Evolutionary conservation across 257 asterid species (phyloP), one percentile per base, ranked within the genome.

Genomic region (Nicotiana attenuata): DNA sequence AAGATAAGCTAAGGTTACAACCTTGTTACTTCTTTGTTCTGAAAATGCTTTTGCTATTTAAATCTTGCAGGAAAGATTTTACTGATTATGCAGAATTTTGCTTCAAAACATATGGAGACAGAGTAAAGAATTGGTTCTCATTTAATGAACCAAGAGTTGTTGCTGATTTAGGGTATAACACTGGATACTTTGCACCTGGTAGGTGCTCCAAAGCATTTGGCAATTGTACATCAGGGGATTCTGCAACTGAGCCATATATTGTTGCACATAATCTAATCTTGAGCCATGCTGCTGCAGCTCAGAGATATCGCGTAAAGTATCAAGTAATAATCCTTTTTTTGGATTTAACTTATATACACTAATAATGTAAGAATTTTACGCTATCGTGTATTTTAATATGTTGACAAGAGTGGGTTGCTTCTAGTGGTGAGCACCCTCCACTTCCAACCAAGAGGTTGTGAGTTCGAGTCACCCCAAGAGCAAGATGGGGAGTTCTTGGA

Each of bases 201-300:
- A 97, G 83, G 29, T 92, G 98, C 76, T 91, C 98, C 0, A 88
- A 89, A 31, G 96, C 96, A 60, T 93, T 92, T 66, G 97, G 98
- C n/a, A 66, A 89, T 57, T 93, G 99, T 56, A 81, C 84, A 2
- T 17, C 52, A 55, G 99, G 99, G 24, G 91, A 95, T 85, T 95
- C 99, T 7, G 90, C 95, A 17, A 94, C 98, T 1, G 98, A 94
- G 89, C 99, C 99, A 85, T 96, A 96, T 33, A 92, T 90, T 50
- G 99, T 90, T 22, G 93, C 97, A 17, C 99, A 96, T 80, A 93
- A 96, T 85, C 85, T 94, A 26, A 91, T 96, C 59, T 60, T 94
- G 20, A 85, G 89, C 22, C 99, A 96, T 20, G 94, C 92, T 0
- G 90, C 97, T 2, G 99, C 97, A 24, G 95, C 86, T 17, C 89